Evolutionary conservation across 2,329 filamentous ascomycete genomes (phyloP), one percentile per base, ranked within the genome.

Genomic region (Ophiobolus disseminans): DNA sequence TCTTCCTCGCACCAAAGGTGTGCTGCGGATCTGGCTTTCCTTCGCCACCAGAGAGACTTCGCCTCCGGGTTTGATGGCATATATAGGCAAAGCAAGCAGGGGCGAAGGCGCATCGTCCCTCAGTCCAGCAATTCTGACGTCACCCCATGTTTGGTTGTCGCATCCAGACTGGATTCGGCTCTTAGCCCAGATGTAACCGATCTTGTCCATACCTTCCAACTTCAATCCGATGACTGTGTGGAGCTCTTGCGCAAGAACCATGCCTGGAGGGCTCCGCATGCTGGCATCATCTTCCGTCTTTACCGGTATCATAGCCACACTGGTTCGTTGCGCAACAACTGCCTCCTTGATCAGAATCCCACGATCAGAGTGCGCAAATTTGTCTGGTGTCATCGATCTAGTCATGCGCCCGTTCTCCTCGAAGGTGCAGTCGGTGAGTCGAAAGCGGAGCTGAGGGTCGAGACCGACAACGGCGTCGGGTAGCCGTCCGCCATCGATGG

Each of bases 191-290:
- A 68, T 30, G 19, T 62, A 68, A 3, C 47, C 57, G 53, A 63
- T 63, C 13, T 49, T 43, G 7, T 46, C 31, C 63, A 70, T 67
- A 6, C 65, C 66, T 16, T 59, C 59, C 5, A 70, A 42, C 13
- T 58, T 55, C 7, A 68, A 25, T 1, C 67, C 65, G 11, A 69
- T 40, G 5, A 67, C 65, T 0, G 53, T 50, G 41, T 70, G 65
- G 0, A 30, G 2, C 32, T 69, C 62, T 16, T 40, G 39, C 2
- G 39, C 40, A 4, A 68, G 55, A n/a, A 30, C 25, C 14, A 19
- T 26, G 21, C 23, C 11, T 26, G 7, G 23, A 11, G 23, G 23
- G 23, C 11, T 6, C 10, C 5, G 17, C 14, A 20, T 36, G 9
- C 21, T 11, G 5, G 25, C 6, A 30, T 25, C 19, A n/a, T 16